phyloP scores from a whole-genome alignment of 2,329 filamentous ascomycete species.

The Zarea fungicola region DNA sequence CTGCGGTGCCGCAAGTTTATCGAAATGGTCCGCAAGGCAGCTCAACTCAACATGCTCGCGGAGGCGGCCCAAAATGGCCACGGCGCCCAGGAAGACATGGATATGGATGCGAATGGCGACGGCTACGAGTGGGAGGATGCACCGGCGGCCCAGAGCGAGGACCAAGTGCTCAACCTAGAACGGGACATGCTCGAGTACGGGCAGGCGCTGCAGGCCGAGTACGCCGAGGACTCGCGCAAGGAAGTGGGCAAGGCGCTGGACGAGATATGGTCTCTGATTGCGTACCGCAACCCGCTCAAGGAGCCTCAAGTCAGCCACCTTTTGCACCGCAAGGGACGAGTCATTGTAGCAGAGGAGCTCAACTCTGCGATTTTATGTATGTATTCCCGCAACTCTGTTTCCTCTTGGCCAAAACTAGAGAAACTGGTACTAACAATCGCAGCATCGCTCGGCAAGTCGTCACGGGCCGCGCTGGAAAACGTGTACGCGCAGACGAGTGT shows the following conservation, averaged over 20 bases:
- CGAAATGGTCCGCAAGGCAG: slow-evolving; percentile 79
- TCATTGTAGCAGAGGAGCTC: slow-evolving; percentile 82
- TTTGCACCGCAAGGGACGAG: slow-evolving; percentile 68
- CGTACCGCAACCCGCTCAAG: slow-evolving; percentile 75
- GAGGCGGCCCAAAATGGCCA: slow-evolving; percentile 38
- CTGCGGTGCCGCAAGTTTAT: slow-evolving; percentile 88
- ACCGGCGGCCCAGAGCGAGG: slow-evolving; percentile 16
- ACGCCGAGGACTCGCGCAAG: slow-evolving; percentile 61
- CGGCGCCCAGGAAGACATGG: slow-evolving; percentile 40
- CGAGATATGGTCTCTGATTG: slow-evolving; percentile 84
- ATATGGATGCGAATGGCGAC: slow-evolving; percentile 51
- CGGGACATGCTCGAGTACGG: slow-evolving; percentile 73
- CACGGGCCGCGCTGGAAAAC: slow-evolving; percentile 76
- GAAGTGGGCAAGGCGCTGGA: slow-evolving; percentile 69
- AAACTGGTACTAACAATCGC: slow-evolving; percentile 16
- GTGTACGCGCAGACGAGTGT: slow-evolving; percentile 82
- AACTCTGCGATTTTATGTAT: slow-evolving; percentile 88
- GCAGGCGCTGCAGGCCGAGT: slow-evolving; percentile 71
- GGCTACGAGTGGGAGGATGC: slow-evolving; percentile 46
- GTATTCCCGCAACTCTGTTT: slow-evolving; percentile 26
- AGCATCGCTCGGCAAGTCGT: slow-evolving; percentile 90
- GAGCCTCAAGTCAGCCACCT: slow-evolving; percentile 71
- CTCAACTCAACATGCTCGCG: slow-evolving; percentile 53
- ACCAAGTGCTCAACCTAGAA: slow-evolving; percentile 46
- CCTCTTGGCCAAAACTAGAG: no score